Conservation (phyloP, 2,329 filamentous ascomycete species). For the Pseudocercospora ulei region DNA sequence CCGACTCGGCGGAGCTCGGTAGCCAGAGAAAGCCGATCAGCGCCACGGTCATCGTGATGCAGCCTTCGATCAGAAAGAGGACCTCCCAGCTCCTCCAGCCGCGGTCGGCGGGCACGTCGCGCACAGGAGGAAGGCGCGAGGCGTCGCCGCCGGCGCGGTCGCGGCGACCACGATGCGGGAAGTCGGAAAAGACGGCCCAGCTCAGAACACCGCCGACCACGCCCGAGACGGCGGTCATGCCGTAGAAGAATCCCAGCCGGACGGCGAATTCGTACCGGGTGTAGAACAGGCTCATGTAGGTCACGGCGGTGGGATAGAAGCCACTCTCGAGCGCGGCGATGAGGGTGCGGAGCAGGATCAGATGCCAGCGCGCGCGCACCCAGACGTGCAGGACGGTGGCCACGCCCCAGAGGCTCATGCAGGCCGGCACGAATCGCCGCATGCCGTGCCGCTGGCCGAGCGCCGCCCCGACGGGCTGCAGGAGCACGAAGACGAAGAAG, state of each 20-base stretch:
- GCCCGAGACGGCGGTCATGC: slow-evolving; percentile 48
- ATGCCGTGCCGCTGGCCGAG: slow-evolving; percentile 50
- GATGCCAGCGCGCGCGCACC: slow-evolving; percentile 41
- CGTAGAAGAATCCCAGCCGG: slow-evolving; percentile 49
- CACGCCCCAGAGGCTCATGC: slow-evolving; percentile 49
- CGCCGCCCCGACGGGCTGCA: slow-evolving; percentile 49
- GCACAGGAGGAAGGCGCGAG: slow-evolving; percentile 11
- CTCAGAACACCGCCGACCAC: slow-evolving; percentile 49
- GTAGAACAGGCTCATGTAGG: slow-evolving; percentile 52
- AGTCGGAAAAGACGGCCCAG: slow-evolving; percentile 43
- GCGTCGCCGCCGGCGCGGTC: slow-evolving; percentile 9
- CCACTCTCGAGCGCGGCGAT: slow-evolving; percentile 47
- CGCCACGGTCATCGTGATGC: slow-evolving; percentile 41
- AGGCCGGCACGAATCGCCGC: slow-evolving; percentile 48
- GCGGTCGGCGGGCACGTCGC: slow-evolving; percentile 1
- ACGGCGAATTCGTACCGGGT: slow-evolving; percentile 49
- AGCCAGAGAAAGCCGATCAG: slow-evolving; percentile 44
- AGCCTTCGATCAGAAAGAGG: slow-evolving; percentile 44
- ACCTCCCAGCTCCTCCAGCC: slow-evolving; percentile 45
- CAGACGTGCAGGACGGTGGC: slow-evolving; percentile 43
- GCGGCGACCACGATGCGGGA: slow-evolving; percentile 25
- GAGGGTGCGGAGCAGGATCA: slow-evolving; percentile 39
- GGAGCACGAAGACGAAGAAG: slow-evolving; percentile 50
- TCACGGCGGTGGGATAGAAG: slow-evolving; percentile 51
- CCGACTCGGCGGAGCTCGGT: slow-evolving; percentile 42